These are phyloP conservation scores for Colletotrichum liaoningense DNA, from an alignment of 2,329 filamentous ascomycete species.

Conservation along the genomic window DNA sequence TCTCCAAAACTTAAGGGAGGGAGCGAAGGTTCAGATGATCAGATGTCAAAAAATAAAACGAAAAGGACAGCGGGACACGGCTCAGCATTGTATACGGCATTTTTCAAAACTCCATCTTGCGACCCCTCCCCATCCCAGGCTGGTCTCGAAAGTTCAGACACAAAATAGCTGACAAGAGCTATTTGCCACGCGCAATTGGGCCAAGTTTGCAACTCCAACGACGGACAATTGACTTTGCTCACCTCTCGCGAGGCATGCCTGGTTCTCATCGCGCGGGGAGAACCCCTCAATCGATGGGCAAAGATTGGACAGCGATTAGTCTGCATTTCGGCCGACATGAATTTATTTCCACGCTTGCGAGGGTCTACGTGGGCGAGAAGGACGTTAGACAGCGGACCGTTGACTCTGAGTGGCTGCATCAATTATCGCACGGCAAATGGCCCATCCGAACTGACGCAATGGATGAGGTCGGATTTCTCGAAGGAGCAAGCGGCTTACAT, in stretches of 20 bases:
- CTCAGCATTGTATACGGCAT: conserved; percentile 23
- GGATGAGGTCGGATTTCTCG: conserved; percentile 21
- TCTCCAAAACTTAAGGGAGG: neutral
- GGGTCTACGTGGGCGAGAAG: conserved; percentile 13
- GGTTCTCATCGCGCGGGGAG: conserved; percentile 25
- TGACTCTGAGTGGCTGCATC: conserved; percentile 28
- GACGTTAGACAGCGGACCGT: conserved; percentile 12
- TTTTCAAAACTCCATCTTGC: conserved; percentile 8
- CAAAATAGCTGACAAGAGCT: conserved; percentile 31
- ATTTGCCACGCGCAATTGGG: conserved; percentile 28
- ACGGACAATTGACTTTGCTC: conserved; percentile 14
- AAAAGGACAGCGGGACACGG: conserved; percentile 9
- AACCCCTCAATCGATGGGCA: conserved; percentile 27
- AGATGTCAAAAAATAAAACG: neutral
- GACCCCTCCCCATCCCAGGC: conserved; percentile 18
- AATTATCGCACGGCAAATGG: conserved; percentile 7
- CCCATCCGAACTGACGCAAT: conserved; percentile 31
- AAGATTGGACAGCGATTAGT: conserved; percentile 36
- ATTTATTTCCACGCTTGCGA: conserved; percentile 29
- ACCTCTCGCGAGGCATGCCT: conserved; percentile 14
- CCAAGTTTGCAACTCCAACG: conserved; percentile 13
- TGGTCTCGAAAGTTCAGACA: conserved; percentile 9
- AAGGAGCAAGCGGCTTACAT: conserved; percentile 26
- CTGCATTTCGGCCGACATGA: conserved; percentile 25
- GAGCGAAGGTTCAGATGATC: conserved; percentile 26